These are phyloP conservation scores for Saccharomycopsis lassenensis DNA, from an alignment of 805 yeast genomes.

Conservation along the genomic window DNA sequence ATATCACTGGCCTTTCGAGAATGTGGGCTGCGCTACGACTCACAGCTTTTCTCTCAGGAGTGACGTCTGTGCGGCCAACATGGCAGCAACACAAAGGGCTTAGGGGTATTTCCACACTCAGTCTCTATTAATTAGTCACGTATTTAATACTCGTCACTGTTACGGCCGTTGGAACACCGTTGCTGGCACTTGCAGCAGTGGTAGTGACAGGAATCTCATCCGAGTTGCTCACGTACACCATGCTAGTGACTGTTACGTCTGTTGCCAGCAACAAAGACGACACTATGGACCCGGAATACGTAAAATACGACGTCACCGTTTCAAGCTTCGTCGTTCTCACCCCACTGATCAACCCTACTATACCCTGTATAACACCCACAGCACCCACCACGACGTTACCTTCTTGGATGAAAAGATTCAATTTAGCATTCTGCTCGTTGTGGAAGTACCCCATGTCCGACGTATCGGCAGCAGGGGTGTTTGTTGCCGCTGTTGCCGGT, in stretches of 20 bases:
- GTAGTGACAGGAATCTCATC: neutral
- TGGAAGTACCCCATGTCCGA: neutral
- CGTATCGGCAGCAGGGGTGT: too few species aligned
- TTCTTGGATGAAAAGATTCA: slow-evolving; percentile 9
- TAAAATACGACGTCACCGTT: slow-evolving; percentile 4
- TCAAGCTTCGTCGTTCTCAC: slow-evolving; percentile 6
- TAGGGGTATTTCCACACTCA: too few species aligned
- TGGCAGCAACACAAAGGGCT: too few species aligned
- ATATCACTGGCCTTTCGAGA: too few species aligned
- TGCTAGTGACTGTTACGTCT: slow-evolving; percentile 4
- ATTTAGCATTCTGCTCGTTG: slow-evolving; percentile 4
- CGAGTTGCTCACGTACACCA: neutral
- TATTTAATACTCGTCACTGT: too few species aligned
- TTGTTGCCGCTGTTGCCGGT: neutral
- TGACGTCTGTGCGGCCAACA: too few species aligned
- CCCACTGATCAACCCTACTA: slow-evolving; percentile 11
- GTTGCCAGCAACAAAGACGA: slow-evolving; percentile 2
- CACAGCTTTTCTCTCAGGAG: too few species aligned
- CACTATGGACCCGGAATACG: slow-evolving; percentile 6
- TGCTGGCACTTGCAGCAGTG: neutral
- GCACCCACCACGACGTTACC: slow-evolving; percentile 16
- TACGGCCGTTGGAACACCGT: neutral
- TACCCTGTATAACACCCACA: slow-evolving; percentile 13
- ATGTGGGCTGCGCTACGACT: too few species aligned
- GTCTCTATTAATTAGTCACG: too few species aligned